phyloP scores from a whole-genome alignment of 2,329 filamentous ascomycete species.

The Verticillium tricorpus region DNA sequence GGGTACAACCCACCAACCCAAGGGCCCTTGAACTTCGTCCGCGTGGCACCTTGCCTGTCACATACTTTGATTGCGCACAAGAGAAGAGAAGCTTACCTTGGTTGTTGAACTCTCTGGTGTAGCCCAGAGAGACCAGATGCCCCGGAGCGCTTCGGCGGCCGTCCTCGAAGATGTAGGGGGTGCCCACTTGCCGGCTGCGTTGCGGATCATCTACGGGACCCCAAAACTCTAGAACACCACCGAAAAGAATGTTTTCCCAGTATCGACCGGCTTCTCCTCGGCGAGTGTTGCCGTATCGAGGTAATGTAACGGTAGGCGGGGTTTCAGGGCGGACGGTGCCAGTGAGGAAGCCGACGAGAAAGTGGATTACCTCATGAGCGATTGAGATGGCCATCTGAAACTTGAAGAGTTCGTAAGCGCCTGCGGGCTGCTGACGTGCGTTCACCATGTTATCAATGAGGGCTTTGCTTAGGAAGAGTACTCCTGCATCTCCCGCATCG shows the following conservation, averaged over 20 bases:
- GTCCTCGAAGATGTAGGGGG: not conserved
- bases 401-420: not conserved
- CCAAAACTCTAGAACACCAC: not conserved
- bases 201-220: not conserved
- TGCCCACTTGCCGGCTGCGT: not conserved
- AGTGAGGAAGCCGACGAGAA: not conserved
- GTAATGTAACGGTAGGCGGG: not conserved
- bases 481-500: not conserved
- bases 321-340: not conserved
- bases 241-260: not conserved
- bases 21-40: too few relatives aligned
- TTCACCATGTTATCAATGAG: not conserved
- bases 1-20: too few relatives aligned
- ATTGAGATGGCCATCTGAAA: conserved; percentile 2
- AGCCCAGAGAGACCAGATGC: too few relatives aligned
- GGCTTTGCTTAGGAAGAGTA: not conserved
- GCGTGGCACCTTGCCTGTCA: too few relatives aligned
- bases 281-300: not conserved
- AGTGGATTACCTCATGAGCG: conserved; percentile 1
- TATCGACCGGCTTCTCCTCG: not conserved
- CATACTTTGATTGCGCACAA: too few relatives aligned
- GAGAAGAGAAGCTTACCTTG: too few relatives aligned
- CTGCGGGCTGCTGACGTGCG: not conserved
- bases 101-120: too few relatives aligned
- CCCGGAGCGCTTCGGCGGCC: not conserved